Base-by-base conservation (phyloP, 805 yeast genomes). In the Hagleromyces aurorensis region DNA sequence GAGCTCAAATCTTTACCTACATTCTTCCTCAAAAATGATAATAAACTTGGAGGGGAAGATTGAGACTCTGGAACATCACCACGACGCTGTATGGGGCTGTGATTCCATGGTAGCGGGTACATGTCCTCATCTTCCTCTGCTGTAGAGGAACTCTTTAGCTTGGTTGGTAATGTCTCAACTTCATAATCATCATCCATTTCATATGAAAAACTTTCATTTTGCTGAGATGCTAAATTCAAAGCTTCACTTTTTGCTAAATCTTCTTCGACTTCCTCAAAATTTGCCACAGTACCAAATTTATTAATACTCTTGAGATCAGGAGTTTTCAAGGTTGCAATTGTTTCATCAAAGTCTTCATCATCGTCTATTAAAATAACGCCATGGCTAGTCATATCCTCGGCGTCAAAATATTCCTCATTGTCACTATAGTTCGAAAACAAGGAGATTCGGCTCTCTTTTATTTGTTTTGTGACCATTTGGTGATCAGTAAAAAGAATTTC, bases 1-100 rank as follows among this genome's bases (percentile, higher is more conserved):
- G 85, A 67, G 0, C 86, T 68, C 34, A 91, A 54, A 55, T 89
- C 97, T 49, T 87, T 89, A 13, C 96, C 96, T 7, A 89, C 91
- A 44, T 85, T 86, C 54, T 87, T 87, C 34, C 95, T 69, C 28
- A 91, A 65, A 44, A 86, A 73, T 1, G 84, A 70, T 32, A 89
- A 61, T 19, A 89, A 56, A 39, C 91, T 79, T 7, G 96, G 96
- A 3, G 97, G 97, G 0, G 74, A 61, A 19, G 75, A 67, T 0
- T 60, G 63, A 30, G 83, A 69, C n/a, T 62, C 62, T 3, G 65
- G 67, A 10, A 87, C 65, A 35, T 72, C 80, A 16, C 56, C 52
- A 35, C 86, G 68, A 36, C 94, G 69, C 16, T 53, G 44, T 4
- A 78, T 62, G 0, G 56, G 50, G 0, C 50, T 48, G 2, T 50